Evolutionary conservation across 2,329 filamentous ascomycete genomes (phyloP).

Genomic region (Ascochyta koolunga): DNA sequence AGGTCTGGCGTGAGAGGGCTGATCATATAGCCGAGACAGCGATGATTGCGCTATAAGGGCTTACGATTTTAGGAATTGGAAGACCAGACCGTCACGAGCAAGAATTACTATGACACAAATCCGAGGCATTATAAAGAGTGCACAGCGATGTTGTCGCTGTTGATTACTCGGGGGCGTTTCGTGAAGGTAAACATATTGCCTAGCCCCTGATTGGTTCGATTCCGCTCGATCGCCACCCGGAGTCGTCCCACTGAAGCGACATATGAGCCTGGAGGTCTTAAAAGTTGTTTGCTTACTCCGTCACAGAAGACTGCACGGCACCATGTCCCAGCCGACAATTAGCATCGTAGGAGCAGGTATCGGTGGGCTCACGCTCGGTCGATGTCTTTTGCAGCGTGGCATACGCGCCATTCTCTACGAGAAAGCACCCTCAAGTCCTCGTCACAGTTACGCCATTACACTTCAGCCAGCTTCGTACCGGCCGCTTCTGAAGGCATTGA

Average conservation of each 20-base stretch:
- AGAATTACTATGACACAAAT: not conserved
- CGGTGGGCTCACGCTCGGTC: constrained; percentile 51
- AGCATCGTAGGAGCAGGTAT: constrained; percentile 54
- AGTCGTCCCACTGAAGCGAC: not conserved
- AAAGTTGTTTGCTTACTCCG: not conserved
- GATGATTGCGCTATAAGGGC: no score
- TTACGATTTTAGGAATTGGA: no score
- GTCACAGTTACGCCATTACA: constrained; percentile 50
- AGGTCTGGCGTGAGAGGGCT: no score
- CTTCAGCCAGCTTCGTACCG: constrained; percentile 41
- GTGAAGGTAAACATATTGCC: not conserved
- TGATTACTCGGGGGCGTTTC: not conserved
- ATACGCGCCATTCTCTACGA: constrained; percentile 46
- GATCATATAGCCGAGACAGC: no score
- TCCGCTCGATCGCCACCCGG: not conserved
- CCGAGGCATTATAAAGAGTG: not conserved
- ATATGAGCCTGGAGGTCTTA: not conserved
- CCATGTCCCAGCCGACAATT: constrained; percentile 37
- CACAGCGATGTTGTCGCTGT: not conserved
- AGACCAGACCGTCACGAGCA: no score
- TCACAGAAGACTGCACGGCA: not conserved
- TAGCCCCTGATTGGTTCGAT: constrained; percentile 13
- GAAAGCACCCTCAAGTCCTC: constrained; percentile 27
- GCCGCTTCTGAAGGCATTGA: constrained; percentile 40
- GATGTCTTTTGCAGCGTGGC: constrained; percentile 40